Conservation (phyloP, 1,139 yeast genomes). For the Pichia sp. region DNA sequence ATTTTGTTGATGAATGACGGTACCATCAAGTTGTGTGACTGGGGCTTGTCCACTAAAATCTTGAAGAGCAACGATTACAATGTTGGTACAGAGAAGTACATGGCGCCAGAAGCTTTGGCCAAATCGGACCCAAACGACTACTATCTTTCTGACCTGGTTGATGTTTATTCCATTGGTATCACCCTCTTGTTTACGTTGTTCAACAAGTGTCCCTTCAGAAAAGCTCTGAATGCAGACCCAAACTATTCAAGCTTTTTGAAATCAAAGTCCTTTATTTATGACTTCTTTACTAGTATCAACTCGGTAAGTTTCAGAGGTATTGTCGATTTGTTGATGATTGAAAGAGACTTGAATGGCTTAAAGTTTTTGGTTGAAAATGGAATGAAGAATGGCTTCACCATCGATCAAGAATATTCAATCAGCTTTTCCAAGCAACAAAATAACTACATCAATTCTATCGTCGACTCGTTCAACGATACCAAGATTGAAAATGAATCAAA, state of each 20-base stretch:
- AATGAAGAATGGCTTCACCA: conserved; percentile 26
- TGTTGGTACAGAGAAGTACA: conserved; percentile 55
- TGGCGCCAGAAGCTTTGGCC: conserved; percentile 60
- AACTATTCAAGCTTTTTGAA: conserved; percentile 28
- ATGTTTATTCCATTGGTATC: conserved; percentile 84
- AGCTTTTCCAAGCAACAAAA: conserved; percentile 19
- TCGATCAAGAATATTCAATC: conserved; percentile 31
- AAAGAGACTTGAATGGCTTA: conserved; percentile 27
- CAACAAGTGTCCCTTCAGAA: conserved; percentile 40
- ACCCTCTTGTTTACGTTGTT: conserved; percentile 48
- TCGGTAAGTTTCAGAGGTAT: conserved; percentile 26
- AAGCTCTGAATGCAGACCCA: conserved; percentile 26
- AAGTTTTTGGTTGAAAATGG: conserved; percentile 22
- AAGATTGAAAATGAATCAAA: conserved; percentile 6
- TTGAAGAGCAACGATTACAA: conserved; percentile 41
- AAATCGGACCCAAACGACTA: conserved; percentile 35
- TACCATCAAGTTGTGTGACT: conserved; percentile 49
- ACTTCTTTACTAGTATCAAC: conserved; percentile 31
- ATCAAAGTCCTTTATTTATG: conserved; percentile 28
- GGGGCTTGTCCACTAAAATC: conserved; percentile 49
- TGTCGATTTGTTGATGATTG: conserved; percentile 25
- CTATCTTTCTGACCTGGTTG: conserved; percentile 60
- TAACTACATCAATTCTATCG: conserved; percentile 14
- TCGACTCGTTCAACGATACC: conserved; percentile 10
- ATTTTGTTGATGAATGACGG: conserved; percentile 43